A percentile compares a stretch with the other conserved stretches of the same genome.
phyloP scores from a whole-genome alignment of 495 filamentous ascomycete species.

The Chaetomium tenue region DNA sequence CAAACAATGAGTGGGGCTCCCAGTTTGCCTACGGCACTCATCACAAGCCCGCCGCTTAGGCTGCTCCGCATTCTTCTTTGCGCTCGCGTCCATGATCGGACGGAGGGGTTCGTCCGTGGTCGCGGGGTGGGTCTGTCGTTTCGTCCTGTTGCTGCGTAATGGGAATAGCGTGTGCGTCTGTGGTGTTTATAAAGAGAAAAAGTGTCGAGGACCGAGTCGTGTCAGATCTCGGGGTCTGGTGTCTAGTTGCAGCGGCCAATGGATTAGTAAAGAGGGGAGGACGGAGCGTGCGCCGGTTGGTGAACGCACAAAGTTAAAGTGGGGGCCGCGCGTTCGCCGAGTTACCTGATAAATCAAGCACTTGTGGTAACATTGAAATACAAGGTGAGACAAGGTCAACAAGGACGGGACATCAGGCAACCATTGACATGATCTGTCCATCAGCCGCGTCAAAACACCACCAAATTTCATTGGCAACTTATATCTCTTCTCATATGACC shows the following conservation, averaged over 20 bases:
- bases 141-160: background rate
- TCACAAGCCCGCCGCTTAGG: conserved; percentile 58
- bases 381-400: too few relatives aligned
- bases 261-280: background rate
- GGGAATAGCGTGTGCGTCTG: background rate
- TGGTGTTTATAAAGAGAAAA: background rate
- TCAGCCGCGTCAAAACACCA: too few relatives aligned
- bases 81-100: conserved; percentile 6
- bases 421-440: background rate
- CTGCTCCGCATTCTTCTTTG: conserved; percentile 20
- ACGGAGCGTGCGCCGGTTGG: background rate
- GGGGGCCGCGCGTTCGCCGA: background rate
- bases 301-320: background rate
- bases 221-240: background rate
- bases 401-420: background rate
- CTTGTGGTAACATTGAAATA: too few relatives aligned
- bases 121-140: background rate
- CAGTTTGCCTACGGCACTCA: conserved; percentile 56
- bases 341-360: too few relatives aligned
- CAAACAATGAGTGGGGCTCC: background rate
- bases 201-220: background rate
- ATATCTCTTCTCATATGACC: too few relatives aligned
- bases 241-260: background rate
- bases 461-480: too few relatives aligned
- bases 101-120: background rate